These are phyloP conservation scores for Scutellaria galericulata DNA, from an alignment of 257 asterid genomes.

Conservation along the genomic window DNA sequence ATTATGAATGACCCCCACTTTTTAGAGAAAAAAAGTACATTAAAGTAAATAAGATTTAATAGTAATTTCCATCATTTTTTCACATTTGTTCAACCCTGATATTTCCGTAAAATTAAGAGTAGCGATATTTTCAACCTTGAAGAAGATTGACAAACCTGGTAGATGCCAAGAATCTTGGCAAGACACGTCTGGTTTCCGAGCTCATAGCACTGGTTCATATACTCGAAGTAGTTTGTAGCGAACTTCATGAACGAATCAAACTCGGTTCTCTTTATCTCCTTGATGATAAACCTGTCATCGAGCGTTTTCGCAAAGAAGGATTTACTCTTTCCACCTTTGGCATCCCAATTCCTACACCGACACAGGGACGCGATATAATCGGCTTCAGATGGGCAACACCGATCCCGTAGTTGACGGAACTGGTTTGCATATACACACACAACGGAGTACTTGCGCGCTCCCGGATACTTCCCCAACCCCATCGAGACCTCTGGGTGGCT, in stretches of 20 bases:
- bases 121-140: too few relatives aligned
- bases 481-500: constrained; percentile 78
- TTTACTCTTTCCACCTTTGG: constrained; percentile 96
- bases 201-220: constrained; percentile 81
- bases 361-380: constrained; percentile 85
- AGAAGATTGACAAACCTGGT: constrained; percentile 67
- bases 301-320: constrained; percentile 89
- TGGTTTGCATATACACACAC: constrained; percentile 66
- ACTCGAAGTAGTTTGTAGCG: constrained; percentile 71
- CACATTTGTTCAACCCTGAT: too few relatives aligned
- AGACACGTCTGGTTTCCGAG: constrained; percentile 88
- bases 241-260: constrained; percentile 85
- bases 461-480: constrained; percentile 74
- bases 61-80: too few relatives aligned
- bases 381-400: constrained; percentile 82
- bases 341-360: constrained; percentile 90
- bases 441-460: constrained; percentile 79
- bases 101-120: too few relatives aligned
- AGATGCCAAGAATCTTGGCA: constrained; percentile 90
- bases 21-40: too few relatives aligned
- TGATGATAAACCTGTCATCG: constrained; percentile 86
- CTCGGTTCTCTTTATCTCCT: constrained; percentile 83
- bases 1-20: too few relatives aligned
- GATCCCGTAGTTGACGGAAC: constrained; percentile 69
- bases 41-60: too few relatives aligned